These are phyloP conservation scores for Rhizopogon roseolus DNA, from an alignment of 768 basidiomycete species.

Conservation along the genomic window DNA sequence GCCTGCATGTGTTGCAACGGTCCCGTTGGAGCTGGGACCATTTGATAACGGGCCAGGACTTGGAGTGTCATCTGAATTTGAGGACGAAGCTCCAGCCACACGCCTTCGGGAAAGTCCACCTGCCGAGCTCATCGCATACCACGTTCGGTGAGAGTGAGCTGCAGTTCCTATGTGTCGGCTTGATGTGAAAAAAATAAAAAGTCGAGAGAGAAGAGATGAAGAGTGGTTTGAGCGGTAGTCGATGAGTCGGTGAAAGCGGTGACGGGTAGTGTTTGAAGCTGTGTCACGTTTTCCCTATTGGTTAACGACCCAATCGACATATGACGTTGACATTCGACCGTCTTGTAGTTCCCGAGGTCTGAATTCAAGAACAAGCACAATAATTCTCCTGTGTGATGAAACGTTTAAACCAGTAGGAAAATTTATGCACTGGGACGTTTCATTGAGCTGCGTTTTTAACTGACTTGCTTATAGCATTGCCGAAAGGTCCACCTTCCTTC, in stretches of 20 bases:
- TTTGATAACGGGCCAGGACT: constrained; percentile 20
- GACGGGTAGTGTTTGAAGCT: constrained; percentile 6
- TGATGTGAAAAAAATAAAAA: background rate
- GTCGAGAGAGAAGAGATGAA: background rate
- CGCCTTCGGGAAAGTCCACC: constrained; percentile 57
- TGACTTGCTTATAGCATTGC: too few relatives aligned
- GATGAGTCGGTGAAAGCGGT: background rate
- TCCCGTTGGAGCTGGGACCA: constrained; percentile 24
- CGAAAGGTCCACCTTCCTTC: too few relatives aligned
- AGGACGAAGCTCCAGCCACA: constrained; percentile 35
- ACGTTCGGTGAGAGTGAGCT: background rate
- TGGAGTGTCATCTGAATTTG: constrained; percentile 33
- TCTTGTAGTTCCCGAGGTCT: too few relatives aligned
- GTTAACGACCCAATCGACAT: too few relatives aligned
- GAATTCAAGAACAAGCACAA: too few relatives aligned
- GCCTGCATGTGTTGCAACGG: constrained; percentile 58
- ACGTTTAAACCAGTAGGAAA: too few relatives aligned
- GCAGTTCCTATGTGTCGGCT: background rate
- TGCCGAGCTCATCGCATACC: constrained; percentile 42
- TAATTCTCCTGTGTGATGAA: too few relatives aligned
- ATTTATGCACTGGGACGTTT: too few relatives aligned
- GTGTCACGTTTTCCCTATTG: background rate
- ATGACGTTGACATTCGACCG: too few relatives aligned
- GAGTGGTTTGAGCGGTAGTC: background rate
- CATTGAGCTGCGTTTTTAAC: too few relatives aligned